Evolutionary conservation across 1,284 basidiomycete genomes (phyloP), one percentile per base, ranked within the genome.

Genomic region (Inonotus hispidus): DNA sequence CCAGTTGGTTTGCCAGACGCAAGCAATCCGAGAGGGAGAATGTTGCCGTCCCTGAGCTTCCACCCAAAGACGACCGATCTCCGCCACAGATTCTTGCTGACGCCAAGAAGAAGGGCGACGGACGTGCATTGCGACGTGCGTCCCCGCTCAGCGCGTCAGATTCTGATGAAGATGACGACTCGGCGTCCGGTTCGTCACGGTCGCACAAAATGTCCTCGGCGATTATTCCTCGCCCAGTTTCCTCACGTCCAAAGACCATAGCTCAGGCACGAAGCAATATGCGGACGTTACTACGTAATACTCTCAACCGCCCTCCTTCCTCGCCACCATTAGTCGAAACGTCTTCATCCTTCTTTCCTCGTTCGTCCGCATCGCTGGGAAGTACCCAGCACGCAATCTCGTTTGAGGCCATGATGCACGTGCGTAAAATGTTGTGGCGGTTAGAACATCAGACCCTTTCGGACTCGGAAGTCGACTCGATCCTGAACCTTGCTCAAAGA

Each of bases 261-360:
- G 52, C 25, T 49, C 39, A 58, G 35, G 55, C 61, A 47, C 50
- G 38, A 5, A 14, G 52, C 19, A 63, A 58, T 32, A 46, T 58
- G 23, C 61, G 56, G 55, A 59, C 41, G 23, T 25, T 61, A 32
- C 54, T 61, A 32, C 59, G 58, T 38, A 59, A 61, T 38, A 46
- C 29, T 7, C 59, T 66, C 37, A 57, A 46, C 16, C 53, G 53
- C 16, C 45, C 58, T 10, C 56, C 64, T 29, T 50, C 59, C 10
- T 52, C 56, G 6, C 64, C 67, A 4, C 67, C 66, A 10, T 60
- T 66, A 13, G 56, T 68, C 8, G 79, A 81, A 59, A 69, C 72
- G 50, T 68, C 76, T 16, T 64, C 69, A n/a, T 75, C 78, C 41
- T 66, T 80, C 61, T 91, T 83, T 69, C 88, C 88, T 65, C 83